These are phyloP conservation scores for Clavispora santaluciae DNA, from an alignment of 805 yeast species.

Conservation along the genomic window DNA sequence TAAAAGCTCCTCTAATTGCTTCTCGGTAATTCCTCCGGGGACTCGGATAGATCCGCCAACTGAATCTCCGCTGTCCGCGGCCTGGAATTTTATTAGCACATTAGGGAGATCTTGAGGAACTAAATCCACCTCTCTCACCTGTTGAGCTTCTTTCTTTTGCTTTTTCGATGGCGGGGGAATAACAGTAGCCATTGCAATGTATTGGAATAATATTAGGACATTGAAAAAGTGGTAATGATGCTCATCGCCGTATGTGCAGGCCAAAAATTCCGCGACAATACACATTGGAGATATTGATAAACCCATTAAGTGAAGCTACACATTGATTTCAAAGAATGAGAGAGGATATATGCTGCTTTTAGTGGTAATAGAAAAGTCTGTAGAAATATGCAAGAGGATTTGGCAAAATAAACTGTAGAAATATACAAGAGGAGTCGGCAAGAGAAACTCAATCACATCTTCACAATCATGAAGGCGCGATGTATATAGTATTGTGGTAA, in stretches of 20 bases:
- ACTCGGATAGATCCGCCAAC: constrained; percentile 84
- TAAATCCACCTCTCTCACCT: constrained; percentile 67
- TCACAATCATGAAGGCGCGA: too few species aligned
- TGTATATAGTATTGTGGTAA: too few species aligned
- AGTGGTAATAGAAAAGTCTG: too few species aligned
- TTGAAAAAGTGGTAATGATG: constrained; percentile 8
- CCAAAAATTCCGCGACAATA: not conserved
- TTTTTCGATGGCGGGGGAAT: constrained; percentile 92
- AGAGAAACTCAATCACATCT: too few species aligned
- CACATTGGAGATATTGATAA: too few species aligned
- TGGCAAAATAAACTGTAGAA: too few species aligned
- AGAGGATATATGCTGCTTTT: not conserved
- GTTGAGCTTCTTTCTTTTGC: constrained; percentile 78
- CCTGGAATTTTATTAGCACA: constrained; percentile 84
- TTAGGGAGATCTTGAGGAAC: constrained; percentile 79
- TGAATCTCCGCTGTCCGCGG: constrained; percentile 85
- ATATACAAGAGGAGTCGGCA: too few species aligned
- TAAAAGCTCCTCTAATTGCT: constrained; percentile 81
- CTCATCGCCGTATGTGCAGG: constrained; percentile 13
- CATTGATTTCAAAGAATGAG: not conserved
- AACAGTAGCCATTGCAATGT: constrained; percentile 71
- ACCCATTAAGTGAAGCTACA: too few species aligned
- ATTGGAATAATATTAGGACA: not conserved
- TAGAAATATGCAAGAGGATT: too few species aligned
- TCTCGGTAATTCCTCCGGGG: constrained; percentile 82